phyloP scores from a whole-genome alignment of 371 early-diverging fungal species.

The Rhizopus delemar region DNA sequence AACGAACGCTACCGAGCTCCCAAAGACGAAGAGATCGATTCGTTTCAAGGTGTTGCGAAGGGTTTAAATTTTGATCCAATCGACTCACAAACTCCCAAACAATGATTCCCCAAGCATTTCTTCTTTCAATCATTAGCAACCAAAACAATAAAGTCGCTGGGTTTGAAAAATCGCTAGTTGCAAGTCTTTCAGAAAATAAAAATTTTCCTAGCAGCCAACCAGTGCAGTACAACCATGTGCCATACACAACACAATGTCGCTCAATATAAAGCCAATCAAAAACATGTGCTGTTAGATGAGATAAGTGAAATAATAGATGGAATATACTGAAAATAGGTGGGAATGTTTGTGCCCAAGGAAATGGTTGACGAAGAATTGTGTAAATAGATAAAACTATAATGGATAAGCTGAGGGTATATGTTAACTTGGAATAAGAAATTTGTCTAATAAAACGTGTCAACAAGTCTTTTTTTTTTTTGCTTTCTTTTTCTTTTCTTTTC shows the following conservation, averaged over 20 bases:
- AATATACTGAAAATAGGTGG: constrained; percentile 56
- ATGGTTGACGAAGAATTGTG: constrained; percentile 39
- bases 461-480: neutral
- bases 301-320: constrained; percentile 55
- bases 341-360: constrained; percentile 54
- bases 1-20: constrained; percentile 32
- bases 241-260: constrained; percentile 61
- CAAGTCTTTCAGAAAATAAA: constrained; percentile 43
- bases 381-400: constrained; percentile 45
- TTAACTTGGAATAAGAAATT: constrained; percentile 38
- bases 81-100: constrained; percentile 63
- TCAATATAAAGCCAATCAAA: constrained; percentile 50
- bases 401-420: constrained; percentile 44
- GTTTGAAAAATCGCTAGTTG: constrained; percentile 22
- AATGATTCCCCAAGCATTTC: constrained; percentile 68
- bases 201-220: constrained; percentile 60
- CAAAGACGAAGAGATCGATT: constrained; percentile 16
- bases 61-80: constrained; percentile 33
- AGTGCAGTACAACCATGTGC: constrained; percentile 65
- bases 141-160: constrained; percentile 47
- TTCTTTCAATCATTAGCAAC: constrained; percentile 56
- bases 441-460: constrained; percentile 25
- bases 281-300: constrained; percentile 51
- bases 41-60: neutral
- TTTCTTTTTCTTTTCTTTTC: neutral